phyloP scores from a whole-genome alignment of 2,329 filamentous ascomycete genomes.

The Acephala macrosclerotiorum region DNA sequence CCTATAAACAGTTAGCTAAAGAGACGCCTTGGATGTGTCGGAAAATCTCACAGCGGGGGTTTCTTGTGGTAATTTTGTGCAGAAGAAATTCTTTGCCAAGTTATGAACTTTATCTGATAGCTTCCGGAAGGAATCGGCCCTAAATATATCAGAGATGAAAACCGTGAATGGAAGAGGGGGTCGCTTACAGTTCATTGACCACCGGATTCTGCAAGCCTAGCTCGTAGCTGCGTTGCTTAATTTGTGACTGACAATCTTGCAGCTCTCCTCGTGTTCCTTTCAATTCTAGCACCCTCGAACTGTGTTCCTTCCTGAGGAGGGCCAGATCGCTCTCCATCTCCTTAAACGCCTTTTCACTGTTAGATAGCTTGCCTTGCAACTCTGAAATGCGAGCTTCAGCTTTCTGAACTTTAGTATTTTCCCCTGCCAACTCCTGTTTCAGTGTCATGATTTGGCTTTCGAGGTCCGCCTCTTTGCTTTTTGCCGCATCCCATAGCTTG shows the following conservation, averaged over 20 bases:
- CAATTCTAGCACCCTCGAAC: background rate
- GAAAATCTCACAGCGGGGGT: background rate
- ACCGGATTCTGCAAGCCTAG: background rate
- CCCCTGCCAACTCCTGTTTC: background rate
- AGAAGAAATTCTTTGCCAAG: constrained; percentile 1
- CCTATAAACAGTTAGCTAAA: background rate
- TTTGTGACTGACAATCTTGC: background rate
- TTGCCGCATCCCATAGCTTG: background rate
- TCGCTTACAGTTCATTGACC: background rate
- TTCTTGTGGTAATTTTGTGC: background rate
- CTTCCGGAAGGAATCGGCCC: background rate
- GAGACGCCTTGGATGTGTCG: background rate
- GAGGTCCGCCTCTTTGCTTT: background rate
- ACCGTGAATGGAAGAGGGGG: background rate
- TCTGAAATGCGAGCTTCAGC: background rate
- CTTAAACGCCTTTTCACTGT: background rate
- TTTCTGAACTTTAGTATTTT: background rate
- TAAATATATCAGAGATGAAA: background rate
- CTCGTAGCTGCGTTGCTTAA: background rate
- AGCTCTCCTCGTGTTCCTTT: background rate
- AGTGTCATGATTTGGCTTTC: background rate
- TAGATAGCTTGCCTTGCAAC: background rate
- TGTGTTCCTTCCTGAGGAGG: background rate
- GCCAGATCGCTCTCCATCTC: background rate
- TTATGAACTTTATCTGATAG: background rate